These are phyloP conservation scores for Dryadomyces quercivorus DNA, from an alignment of 2,329 filamentous ascomycete genomes.

Conservation along the genomic window DNA sequence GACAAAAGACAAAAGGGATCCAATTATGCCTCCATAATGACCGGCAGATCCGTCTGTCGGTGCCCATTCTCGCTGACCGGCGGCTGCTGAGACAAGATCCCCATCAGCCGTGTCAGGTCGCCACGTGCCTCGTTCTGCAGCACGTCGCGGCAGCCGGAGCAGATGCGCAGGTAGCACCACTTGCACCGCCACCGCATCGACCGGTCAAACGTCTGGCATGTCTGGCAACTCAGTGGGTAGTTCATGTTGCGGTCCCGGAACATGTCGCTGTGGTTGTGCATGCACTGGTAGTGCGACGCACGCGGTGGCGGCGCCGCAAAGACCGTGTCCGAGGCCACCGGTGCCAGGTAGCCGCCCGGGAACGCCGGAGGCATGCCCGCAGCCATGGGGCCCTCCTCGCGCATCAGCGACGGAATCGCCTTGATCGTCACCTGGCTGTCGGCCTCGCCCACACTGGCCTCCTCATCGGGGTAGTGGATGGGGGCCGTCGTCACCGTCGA, in stretches of 20 bases:
- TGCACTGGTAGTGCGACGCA: conserved; percentile 30
- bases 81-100: conserved; percentile 13
- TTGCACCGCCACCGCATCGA: conserved; percentile 34
- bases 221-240: conserved; percentile 41
- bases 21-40: conserved; percentile 3
- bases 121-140: conserved; percentile 28
- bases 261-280: conserved; percentile 35
- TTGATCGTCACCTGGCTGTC: conserved; percentile 9
- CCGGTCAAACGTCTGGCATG: conserved; percentile 33
- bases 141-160: conserved; percentile 30
- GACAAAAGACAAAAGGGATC: neutral
- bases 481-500: neutral
- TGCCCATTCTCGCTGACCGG: neutral
- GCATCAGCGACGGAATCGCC: neutral
- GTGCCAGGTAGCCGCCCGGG: conserved; percentile 14
- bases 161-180: conserved; percentile 41
- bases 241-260: conserved; percentile 32
- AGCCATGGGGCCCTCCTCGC: conserved; percentile 4
- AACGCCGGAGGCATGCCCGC: conserved; percentile 14
- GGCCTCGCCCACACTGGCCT: conserved; percentile 1
- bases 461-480: neutral
- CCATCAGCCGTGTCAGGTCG: conserved; percentile 30
- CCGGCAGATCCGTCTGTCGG: conserved; percentile 1
- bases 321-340: conserved; percentile 22
- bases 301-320: conserved; percentile 29